These are phyloP conservation scores for Candida incommunis DNA, from an alignment of 805 yeast species.

Conservation along the genomic window DNA sequence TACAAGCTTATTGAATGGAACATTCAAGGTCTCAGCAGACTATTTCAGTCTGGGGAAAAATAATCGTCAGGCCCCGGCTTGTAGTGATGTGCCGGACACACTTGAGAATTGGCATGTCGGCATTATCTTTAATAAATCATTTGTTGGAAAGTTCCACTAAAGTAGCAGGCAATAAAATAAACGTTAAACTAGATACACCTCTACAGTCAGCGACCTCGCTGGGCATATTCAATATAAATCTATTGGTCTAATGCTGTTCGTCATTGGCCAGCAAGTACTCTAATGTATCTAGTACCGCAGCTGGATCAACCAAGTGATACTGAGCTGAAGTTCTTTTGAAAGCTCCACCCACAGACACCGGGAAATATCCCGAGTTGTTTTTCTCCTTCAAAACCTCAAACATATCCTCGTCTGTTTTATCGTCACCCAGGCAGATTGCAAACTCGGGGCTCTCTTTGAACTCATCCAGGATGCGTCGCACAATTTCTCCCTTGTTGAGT, in stretches of 20 bases:
- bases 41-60: too few species aligned
- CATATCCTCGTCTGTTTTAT: constrained; percentile 96
- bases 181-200: too few species aligned
- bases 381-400: constrained; percentile 59
- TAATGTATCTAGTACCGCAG: neutral
- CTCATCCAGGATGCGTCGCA: constrained; percentile 52
- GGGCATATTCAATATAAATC: neutral
- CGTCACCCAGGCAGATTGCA: constrained; percentile 86
- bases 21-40: too few species aligned
- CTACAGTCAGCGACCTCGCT: too few species aligned
- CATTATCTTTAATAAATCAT: too few species aligned
- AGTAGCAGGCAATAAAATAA: too few species aligned
- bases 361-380: constrained; percentile 26
- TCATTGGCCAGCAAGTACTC: neutral
- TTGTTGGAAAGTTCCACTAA: too few species aligned
- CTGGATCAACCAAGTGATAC: constrained; percentile 13
- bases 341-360: constrained; percentile 19
- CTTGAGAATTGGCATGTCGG: too few species aligned
- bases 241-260: neutral
- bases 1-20: too few species aligned
- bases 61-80: too few species aligned
- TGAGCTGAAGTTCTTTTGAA: constrained; percentile 26
- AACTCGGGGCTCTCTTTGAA: constrained; percentile 53
- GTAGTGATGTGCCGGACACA: too few species aligned
- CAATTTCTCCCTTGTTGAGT: constrained; percentile 95